These are phyloP conservation scores for Phaeomoniella chlamydospora DNA, from an alignment of 2,329 filamentous ascomycete genomes.

Conservation along the genomic window DNA sequence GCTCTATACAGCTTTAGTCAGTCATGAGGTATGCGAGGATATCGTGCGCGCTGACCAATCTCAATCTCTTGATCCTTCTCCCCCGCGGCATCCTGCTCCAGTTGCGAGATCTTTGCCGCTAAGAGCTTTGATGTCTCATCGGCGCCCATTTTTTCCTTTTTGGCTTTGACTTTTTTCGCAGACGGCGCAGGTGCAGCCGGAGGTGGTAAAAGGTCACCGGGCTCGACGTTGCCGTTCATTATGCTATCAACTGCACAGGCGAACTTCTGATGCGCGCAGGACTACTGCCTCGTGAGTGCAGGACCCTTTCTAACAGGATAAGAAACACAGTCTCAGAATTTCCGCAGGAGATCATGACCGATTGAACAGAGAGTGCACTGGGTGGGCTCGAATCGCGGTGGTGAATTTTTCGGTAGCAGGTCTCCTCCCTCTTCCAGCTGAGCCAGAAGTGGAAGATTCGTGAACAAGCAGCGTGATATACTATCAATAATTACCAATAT, in stretches of 20 bases:
- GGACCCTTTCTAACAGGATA: too few species aligned
- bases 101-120: constrained; percentile 82
- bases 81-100: constrained; percentile 83
- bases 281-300: too few species aligned
- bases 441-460: too few species aligned
- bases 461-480: too few species aligned
- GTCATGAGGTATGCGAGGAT: constrained; percentile 9
- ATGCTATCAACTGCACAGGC: too few species aligned
- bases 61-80: constrained; percentile 93
- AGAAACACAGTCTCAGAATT: neutral
- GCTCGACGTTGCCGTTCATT: constrained; percentile 29
- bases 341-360: neutral
- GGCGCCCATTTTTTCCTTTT: constrained; percentile 77
- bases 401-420: too few species aligned
- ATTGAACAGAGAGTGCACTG: too few species aligned
- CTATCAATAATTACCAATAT: too few species aligned
- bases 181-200: constrained; percentile 31
- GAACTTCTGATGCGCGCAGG: too few species aligned
- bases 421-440: too few species aligned
- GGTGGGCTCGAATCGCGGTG: too few species aligned
- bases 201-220: constrained; percentile 22
- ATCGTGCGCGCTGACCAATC: constrained; percentile 54
- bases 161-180: constrained; percentile 53
- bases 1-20: constrained; percentile 42
- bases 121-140: constrained; percentile 85